Percentiles rank a stretch among this genome's conserved stretches.
Conservation (phyloP, 23 red algal species). For the Gracilaria gracilis region DNA sequence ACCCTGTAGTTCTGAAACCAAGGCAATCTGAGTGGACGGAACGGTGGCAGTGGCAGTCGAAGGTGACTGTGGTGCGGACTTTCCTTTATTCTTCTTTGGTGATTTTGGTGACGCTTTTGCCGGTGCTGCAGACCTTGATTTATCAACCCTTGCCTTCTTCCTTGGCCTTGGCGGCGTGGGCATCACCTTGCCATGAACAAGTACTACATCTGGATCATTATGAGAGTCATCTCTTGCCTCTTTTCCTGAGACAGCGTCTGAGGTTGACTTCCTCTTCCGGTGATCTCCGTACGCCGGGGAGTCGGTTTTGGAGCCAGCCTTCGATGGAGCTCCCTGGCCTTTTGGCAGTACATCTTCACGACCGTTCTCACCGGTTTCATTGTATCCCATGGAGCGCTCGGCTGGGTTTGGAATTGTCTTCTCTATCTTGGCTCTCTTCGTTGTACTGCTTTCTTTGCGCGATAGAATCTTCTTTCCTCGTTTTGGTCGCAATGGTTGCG, state of each 20-base stretch:
- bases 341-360: not conserved
- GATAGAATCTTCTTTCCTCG: not conserved
- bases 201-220: not conserved
- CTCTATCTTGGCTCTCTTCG: not conserved
- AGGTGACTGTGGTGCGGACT: not conserved
- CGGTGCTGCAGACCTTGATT: not conserved
- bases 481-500: not conserved
- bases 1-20: not conserved
- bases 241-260: not conserved
- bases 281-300: not conserved
- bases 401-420: not conserved
- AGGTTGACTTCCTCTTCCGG: not conserved
- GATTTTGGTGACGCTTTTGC: not conserved
- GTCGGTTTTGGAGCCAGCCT: no score
- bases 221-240: not conserved
- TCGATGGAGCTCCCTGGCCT: no score
- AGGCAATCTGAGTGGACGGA: not conserved
- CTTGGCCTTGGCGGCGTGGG: not conserved
- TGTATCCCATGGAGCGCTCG: not conserved
- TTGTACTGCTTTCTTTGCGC: not conserved
- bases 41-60: not conserved
- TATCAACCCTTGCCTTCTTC: constrained; percentile 1
- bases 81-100: not conserved
- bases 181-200: not conserved
- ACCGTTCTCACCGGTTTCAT: not conserved